Evolutionary conservation across 169 alveolate species (phyloP), one percentile per base, ranked within the genome.

Genomic region (Plasmodium vivax): DNA sequence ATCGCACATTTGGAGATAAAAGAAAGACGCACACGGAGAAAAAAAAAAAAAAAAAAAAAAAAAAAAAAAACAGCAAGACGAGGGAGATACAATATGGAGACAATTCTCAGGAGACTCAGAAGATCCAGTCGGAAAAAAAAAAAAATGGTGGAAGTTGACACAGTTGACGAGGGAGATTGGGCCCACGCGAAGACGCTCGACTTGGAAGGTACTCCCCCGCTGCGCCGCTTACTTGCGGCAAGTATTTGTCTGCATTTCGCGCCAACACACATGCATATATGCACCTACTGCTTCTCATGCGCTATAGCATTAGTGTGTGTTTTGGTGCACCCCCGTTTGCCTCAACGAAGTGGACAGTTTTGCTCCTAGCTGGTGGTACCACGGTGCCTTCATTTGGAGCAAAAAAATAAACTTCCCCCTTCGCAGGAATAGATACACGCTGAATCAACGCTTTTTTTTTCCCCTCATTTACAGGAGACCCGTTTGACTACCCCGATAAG

Each of bases 181-280:
- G 94, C 91, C 38, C 94, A 81, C 38, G 74, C 91, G 45, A 80
- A 90, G 72, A 90, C 94, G 30, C 75, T 80, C 45, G 94, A 90
- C 51, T 80, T 90, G 30, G 91, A 56, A 34, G 90, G 94, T 90
- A 90, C 47, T 74, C 41, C 12, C 62, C 54, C 36, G 32, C 4
- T 27, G 51, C 36, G 41, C 12, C 7, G n/a, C 80, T 82, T 4
- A 27, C 23, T n/a, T 41, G 54, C 38, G 51, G 38, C 16, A 36
- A 16, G 19, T 43, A 19, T 51, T 14, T 51, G 51, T 36, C 16
- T 41, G 38, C 10, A 47, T 47, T 47, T 47, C 58, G n/a, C n/a
- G 58, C 1, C 58, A 47, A 47, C 23, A 43, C 51, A 45, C 30
- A 58, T 19, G 3, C 82, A 0, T 27, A 51, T n/a, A 83, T 41